These are phyloP conservation scores for Cyberlindnera bimundalis DNA, from an alignment of 805 yeast genomes.

Conservation along the genomic window DNA sequence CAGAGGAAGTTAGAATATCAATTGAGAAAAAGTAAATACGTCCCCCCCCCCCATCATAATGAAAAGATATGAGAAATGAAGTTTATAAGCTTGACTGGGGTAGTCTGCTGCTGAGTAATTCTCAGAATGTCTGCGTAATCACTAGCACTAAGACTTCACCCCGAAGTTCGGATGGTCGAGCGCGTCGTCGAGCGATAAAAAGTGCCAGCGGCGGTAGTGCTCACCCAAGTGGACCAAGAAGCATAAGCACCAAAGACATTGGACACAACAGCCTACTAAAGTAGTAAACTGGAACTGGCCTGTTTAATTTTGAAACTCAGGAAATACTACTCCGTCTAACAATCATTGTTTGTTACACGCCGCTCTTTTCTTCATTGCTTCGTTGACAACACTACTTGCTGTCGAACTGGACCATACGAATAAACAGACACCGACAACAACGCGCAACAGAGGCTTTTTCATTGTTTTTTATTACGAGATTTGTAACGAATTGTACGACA, in stretches of 20 bases:
- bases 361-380: background rate
- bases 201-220: background rate
- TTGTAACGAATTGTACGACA: background rate
- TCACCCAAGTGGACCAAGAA: background rate
- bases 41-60: too few relatives aligned
- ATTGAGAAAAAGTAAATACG: background rate
- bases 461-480: background rate
- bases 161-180: background rate
- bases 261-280: background rate
- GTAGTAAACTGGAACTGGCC: too few relatives aligned
- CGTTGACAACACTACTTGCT: background rate
- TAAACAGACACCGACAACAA: background rate
- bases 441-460: background rate
- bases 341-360: background rate
- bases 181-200: slow-evolving; percentile 11
- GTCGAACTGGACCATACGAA: background rate
- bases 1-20: background rate
- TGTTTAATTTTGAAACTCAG: too few relatives aligned
- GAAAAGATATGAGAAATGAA: too few relatives aligned
- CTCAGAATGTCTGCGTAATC: slow-evolving; percentile 10
- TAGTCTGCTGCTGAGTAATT: too few relatives aligned
- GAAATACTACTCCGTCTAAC: background rate
- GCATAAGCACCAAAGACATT: background rate
- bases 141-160: slow-evolving; percentile 4
- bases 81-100: too few relatives aligned